Evolutionary conservation across 1,284 basidiomycete species (phyloP).

Genomic region (Pholiota adiposa): DNA sequence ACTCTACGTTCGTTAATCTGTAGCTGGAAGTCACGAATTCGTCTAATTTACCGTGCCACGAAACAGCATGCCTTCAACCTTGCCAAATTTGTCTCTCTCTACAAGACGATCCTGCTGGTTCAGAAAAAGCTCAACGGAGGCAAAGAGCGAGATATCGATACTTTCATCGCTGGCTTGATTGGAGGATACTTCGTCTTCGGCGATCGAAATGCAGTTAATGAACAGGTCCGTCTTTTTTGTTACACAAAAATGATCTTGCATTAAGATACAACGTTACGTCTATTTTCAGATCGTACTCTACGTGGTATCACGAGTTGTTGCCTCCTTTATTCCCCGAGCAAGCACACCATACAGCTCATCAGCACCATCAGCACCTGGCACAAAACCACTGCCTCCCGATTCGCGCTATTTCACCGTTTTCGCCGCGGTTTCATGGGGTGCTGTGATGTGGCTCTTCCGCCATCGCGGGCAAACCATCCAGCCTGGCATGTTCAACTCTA

Average conservation of each 20-base stretch:
- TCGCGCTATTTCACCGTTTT: constrained; percentile 85
- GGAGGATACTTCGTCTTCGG: constrained; percentile 96
- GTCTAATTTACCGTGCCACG: constrained; percentile 85
- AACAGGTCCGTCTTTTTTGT: constrained; percentile 72
- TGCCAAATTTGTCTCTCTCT: constrained; percentile 91
- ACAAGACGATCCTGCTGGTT: constrained; percentile 86
- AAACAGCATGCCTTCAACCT: constrained; percentile 89
- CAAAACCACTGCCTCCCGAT: constrained; percentile 81
- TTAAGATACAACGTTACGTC: constrained; percentile 9
- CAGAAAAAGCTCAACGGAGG: constrained; percentile 84
- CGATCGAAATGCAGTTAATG: constrained; percentile 95
- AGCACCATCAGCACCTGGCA: constrained; percentile 43
- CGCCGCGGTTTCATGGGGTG: constrained; percentile 91
- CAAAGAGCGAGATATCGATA: constrained; percentile 81
- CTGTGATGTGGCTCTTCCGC: constrained; percentile 97
- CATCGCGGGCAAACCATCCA: constrained; percentile 88
- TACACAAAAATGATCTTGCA: constrained; percentile 6
- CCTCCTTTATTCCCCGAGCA: constrained; percentile 85
- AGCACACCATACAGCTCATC: constrained; percentile 46
- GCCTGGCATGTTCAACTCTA: constrained; percentile 90
- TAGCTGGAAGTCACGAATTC: constrained; percentile 73
- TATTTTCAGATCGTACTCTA: constrained; percentile 90
- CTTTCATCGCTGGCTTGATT: constrained; percentile 92
- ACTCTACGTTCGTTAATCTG: neutral
- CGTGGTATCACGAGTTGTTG: constrained; percentile 86